A percentile compares a stretch with the other conserved stretches of the same genome.
These are phyloP conservation scores for Epichloe amarillans DNA, from an alignment of 2,329 filamentous ascomycete genomes.

Conservation along the genomic window DNA sequence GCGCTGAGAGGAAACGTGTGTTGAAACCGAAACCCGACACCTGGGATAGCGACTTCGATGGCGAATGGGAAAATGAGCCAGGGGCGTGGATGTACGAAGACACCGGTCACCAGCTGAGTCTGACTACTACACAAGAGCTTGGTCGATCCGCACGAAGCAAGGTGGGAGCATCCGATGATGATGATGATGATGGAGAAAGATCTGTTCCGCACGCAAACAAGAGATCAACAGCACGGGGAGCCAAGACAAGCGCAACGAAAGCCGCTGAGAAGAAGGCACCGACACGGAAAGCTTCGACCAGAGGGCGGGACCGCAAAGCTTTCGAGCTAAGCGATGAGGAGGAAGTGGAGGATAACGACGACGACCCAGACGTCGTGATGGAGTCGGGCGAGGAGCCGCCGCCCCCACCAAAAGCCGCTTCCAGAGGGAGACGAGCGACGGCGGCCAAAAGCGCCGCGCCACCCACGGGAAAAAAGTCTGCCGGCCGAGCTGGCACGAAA, in stretches of 20 bases:
- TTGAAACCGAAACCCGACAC: constrained; percentile 63
- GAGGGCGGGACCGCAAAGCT: constrained; percentile 25
- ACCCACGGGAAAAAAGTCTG: constrained; percentile 16
- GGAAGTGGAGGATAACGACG: constrained; percentile 30
- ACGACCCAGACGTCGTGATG: constrained; percentile 39
- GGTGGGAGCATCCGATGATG: constrained; percentile 13
- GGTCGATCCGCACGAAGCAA: constrained; percentile 8
- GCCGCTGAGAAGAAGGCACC: constrained; percentile 28
- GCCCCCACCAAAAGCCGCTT: constrained; percentile 23
- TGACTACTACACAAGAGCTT: constrained; percentile 6
- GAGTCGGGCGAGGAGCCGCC: constrained; percentile 36
- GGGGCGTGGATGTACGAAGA: constrained; percentile 36
- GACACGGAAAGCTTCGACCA: constrained; percentile 31
- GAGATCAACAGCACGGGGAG: constrained; percentile 14
- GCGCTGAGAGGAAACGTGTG: constrained; percentile 24
- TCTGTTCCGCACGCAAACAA: constrained; percentile 21
- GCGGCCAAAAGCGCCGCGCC: constrained; percentile 9
- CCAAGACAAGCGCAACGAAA: constrained; percentile 15
- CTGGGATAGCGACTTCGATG: constrained; percentile 87
- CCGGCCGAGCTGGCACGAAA: constrained; percentile 8
- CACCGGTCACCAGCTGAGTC: constrained; percentile 7
- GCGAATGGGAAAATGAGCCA: constrained; percentile 70
- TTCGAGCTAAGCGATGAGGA: constrained; percentile 25
- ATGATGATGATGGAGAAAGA: constrained; percentile 4
- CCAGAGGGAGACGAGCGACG: constrained; percentile 10